Conservation (phyloP, 2,329 filamentous ascomycete genomes). For the Talaromyces sp. region DNA sequence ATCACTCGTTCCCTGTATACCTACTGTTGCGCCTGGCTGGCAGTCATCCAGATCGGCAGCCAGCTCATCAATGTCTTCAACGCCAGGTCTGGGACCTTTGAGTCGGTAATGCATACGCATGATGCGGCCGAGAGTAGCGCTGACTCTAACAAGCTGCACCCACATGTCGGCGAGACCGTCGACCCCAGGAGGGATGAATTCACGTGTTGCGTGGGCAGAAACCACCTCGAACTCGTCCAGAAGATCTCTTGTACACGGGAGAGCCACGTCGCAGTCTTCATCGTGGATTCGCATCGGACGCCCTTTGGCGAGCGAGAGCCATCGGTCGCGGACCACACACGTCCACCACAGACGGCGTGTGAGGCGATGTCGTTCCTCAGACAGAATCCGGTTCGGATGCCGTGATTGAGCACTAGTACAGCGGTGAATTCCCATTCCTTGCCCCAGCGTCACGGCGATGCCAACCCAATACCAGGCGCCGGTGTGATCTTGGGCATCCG, state of each 20-base stretch:
- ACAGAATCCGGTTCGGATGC: neutral
- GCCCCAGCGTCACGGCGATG: conserved; percentile 3
- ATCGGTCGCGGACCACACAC: conserved; percentile 8
- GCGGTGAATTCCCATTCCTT: conserved; percentile 4
- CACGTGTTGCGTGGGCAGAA: neutral
- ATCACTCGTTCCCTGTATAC: neutral
- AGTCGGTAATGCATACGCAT: neutral
- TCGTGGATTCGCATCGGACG: conserved; percentile 8
- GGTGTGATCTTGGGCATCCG: conserved; percentile 93
- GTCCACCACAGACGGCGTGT: conserved; percentile 9
- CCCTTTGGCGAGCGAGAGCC: conserved; percentile 5
- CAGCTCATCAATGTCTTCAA: neutral
- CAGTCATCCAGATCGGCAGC: neutral
- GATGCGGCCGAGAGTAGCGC: neutral
- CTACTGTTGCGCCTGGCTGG: neutral
- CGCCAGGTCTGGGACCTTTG: neutral
- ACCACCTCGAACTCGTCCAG: neutral
- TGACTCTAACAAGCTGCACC: neutral
- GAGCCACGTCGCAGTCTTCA: conserved; percentile 3
- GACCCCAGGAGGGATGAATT: neutral
- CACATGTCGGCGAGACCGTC: neutral
- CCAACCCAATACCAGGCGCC: conserved; percentile 95
- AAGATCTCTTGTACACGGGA: neutral
- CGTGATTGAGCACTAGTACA: neutral
- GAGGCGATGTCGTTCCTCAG: neutral